Conservation (phyloP, 371 early-diverging fungal species). For the Mortierella sp. region DNA sequence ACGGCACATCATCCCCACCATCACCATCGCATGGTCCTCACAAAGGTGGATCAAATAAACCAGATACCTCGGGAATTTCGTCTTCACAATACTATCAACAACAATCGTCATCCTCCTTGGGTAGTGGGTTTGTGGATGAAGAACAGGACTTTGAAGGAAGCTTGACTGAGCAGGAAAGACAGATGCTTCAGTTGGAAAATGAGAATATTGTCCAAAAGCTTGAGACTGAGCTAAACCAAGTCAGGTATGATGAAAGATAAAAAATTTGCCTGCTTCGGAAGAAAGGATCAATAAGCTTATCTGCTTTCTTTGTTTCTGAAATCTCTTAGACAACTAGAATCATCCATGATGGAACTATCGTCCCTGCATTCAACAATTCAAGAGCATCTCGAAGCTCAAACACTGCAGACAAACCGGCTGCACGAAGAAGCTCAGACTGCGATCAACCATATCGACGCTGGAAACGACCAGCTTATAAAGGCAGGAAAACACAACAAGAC, state of each 20-base stretch:
- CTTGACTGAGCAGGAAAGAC: conserved; percentile 70
- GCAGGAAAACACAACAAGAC: conserved; percentile 73
- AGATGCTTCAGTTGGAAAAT: conserved; percentile 77
- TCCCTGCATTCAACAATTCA: conserved; percentile 77
- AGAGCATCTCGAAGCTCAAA: conserved; percentile 76
- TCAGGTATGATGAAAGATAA: conserved; percentile 52
- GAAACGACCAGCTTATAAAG: conserved; percentile 71
- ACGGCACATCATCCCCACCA: conserved; percentile 8
- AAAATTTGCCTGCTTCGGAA: background rate
- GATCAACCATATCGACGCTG: conserved; percentile 69
- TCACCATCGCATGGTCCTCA: conserved; percentile 3
- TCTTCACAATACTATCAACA: conserved; percentile 45
- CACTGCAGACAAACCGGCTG: conserved; percentile 75
- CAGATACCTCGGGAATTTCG: conserved; percentile 25
- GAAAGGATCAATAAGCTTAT: background rate
- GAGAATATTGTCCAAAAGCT: conserved; percentile 71
- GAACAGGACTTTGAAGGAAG: conserved; percentile 60
- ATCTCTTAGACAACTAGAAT: conserved; percentile 65
- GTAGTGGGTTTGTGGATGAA: conserved; percentile 21
- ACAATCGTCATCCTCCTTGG: background rate
- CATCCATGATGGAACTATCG: conserved; percentile 79
- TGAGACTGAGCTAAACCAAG: conserved; percentile 76
- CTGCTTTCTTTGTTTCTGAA: background rate
- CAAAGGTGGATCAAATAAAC: background rate
- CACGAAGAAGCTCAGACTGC: conserved; percentile 81